A percentile compares a stretch with the other conserved stretches of the same genome.
These are phyloP conservation scores for Scutellaria barbata DNA, from an alignment of 257 asterid species.

Conservation along the genomic window DNA sequence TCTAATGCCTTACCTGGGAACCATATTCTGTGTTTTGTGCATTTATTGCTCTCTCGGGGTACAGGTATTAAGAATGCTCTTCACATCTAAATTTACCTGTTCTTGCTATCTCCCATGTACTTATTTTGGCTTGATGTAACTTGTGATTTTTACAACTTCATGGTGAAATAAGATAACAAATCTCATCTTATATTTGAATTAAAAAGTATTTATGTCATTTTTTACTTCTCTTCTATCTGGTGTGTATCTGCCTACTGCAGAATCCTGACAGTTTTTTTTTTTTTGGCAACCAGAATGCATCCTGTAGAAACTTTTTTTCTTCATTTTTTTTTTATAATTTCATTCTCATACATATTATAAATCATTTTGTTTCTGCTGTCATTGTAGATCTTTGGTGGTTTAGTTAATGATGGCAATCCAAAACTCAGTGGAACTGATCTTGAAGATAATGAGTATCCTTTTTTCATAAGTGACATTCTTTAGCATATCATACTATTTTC, in stretches of 20 bases:
- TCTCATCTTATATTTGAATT: neutral
- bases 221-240: neutral
- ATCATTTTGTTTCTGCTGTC: conserved; percentile 27
- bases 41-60: conserved; percentile 91
- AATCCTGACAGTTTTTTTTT: neutral
- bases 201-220: neutral
- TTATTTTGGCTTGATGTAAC: conserved; percentile 10
- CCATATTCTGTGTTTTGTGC: conserved; percentile 90
- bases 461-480: conserved; percentile 30
- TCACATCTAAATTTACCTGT: conserved; percentile 18
- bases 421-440: conserved; percentile 77
- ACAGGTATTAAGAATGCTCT: conserved; percentile 61
- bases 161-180: conserved; percentile 8
- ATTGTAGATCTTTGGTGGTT: conserved; percentile 90
- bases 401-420: conserved; percentile 84
- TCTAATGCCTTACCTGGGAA: conserved; percentile 94
- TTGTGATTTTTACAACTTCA: conserved; percentile 25
- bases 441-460: conserved; percentile 88
- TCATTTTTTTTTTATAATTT: conserved; percentile 13
- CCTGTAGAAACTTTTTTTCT: neutral
- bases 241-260: neutral
- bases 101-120: conserved; percentile 1
- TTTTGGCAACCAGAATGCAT: too few species aligned
- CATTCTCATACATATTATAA: conserved; percentile 16
- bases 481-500: conserved; percentile 19